Conservation (phyloP, 2,329 filamentous ascomycete genomes). For the Colletotrichum cereale region DNA sequence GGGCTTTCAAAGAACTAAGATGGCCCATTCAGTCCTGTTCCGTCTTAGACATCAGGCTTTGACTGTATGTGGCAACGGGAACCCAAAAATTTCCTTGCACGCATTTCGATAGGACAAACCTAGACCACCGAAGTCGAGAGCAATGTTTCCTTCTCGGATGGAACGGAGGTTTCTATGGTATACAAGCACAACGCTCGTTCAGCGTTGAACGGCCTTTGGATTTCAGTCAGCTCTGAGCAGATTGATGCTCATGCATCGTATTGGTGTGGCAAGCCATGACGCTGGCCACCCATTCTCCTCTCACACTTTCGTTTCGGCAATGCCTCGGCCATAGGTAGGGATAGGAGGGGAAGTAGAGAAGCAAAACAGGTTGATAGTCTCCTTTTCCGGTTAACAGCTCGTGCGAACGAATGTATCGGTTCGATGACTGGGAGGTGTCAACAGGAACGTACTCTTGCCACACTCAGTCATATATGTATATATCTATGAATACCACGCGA, state of each 20-base stretch:
- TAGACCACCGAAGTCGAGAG: not conserved
- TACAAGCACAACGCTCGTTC: not conserved
- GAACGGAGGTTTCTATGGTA: not conserved
- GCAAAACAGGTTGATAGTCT: not conserved
- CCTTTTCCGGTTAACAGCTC: not conserved
- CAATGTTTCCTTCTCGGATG: not conserved
- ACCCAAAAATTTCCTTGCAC: not conserved
- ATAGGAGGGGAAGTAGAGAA: not conserved
- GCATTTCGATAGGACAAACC: not conserved
- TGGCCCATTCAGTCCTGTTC: not conserved
- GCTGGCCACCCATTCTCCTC: not conserved
- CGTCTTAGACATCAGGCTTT: not conserved
- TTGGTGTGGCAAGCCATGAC: not conserved
- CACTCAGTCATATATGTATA: not conserved
- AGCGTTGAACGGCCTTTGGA: not conserved
- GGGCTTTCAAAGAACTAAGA: not conserved
- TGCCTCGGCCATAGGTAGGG: constrained; percentile 10
- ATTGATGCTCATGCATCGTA: not conserved
- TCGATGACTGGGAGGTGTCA: not conserved
- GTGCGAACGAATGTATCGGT: not conserved
- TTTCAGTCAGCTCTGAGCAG: not conserved
- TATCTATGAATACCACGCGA: not conserved
- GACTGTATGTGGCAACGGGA: not conserved
- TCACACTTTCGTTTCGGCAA: constrained; percentile 8
- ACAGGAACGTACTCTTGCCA: not conserved